Percentiles rank a stretch among this genome's conserved stretches.
Evolutionary conservation across 2,329 filamentous ascomycete genomes (phyloP).

Genomic region (Akanthomyces dipterigenus): DNA sequence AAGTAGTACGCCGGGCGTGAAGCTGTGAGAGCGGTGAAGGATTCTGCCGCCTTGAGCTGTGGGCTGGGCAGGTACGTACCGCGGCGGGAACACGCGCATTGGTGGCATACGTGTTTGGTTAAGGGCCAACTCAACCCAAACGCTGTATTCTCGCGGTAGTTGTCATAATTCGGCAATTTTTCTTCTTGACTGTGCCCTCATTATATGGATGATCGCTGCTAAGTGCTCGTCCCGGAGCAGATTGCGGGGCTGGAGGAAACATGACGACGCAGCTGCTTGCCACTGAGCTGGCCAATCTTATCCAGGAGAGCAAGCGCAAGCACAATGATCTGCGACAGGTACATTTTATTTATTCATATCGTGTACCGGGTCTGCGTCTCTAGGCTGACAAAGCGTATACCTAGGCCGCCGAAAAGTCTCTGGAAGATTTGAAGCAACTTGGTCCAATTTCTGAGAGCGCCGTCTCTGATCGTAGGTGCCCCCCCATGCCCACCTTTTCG

Average conservation of each 20-base stretch:
- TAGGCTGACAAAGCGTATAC: not conserved
- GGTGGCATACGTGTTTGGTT: conserved; percentile 9
- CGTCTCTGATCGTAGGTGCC: conserved; percentile 29
- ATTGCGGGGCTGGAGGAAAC: conserved; percentile 27
- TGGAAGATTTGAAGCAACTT: conserved; percentile 71
- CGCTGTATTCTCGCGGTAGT: not conserved
- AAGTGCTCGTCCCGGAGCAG: conserved; percentile 7
- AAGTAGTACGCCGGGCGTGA: not conserved
- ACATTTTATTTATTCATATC: conserved; percentile 12
- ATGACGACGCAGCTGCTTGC: conserved; percentile 91
- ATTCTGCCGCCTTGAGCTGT: conserved; percentile 5
- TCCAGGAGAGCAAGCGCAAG: conserved; percentile 94
- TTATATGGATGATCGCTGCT: not conserved
- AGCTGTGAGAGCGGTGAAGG: not conserved
- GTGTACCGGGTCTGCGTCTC: too few species aligned
- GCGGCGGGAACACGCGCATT: not conserved
- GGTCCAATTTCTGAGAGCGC: conserved; percentile 30
- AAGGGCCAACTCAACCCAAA: not conserved
- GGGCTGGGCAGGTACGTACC: conserved; percentile 2
- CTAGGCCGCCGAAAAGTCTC: conserved; percentile 85
- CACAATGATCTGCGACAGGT: conserved; percentile 83
- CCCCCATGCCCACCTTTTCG: not conserved
- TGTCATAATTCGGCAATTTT: not conserved
- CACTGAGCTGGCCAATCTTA: conserved; percentile 81
- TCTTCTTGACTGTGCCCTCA: not conserved